These are phyloP conservation scores for Debaryomyces tyrocola DNA, from an alignment of 805 yeast genomes.

Conservation along the genomic window DNA sequence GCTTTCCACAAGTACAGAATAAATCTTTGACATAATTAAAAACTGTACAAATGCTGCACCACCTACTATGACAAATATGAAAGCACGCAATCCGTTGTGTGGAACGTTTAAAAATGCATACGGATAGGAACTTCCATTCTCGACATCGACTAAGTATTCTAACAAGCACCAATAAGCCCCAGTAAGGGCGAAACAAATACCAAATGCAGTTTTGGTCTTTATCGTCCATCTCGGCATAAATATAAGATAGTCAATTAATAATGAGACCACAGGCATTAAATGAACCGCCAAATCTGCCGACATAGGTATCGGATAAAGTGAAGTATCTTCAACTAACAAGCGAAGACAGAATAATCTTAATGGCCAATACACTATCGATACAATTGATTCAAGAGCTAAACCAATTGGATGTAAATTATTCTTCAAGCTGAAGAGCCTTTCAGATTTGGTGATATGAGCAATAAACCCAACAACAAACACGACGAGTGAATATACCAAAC, in stretches of 20 bases:
- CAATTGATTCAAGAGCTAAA: conserved; percentile 58
- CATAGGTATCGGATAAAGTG: conserved; percentile 42
- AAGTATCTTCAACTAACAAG: conserved; percentile 44
- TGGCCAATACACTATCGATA: conserved; percentile 69
- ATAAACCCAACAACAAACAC: conserved; percentile 40
- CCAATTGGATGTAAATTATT: conserved; percentile 53
- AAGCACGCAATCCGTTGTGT: neutral
- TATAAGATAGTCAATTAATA: conserved; percentile 54
- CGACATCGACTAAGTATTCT: conserved; percentile 46
- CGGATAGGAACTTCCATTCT: conserved; percentile 55
- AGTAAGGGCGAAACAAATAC: conserved; percentile 39
- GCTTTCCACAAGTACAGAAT: neutral
- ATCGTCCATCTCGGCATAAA: conserved; percentile 48
- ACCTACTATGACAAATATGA: neutral
- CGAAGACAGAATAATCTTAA: conserved; percentile 52
- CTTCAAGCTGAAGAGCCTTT: conserved; percentile 30
- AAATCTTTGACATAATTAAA: neutral
- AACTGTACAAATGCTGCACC: neutral
- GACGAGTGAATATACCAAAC: conserved; percentile 48
- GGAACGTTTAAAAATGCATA: conserved; percentile 64
- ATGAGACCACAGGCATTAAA: conserved; percentile 54
- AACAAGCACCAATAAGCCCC: conserved; percentile 55
- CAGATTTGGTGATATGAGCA: conserved; percentile 30
- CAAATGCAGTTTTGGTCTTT: conserved; percentile 35
- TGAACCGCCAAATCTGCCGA: conserved; percentile 59